A percentile compares a stretch with the other conserved stretches of the same genome.
Conservation (phyloP, 2,329 filamentous ascomycete species). For the Chrysosporium keratinophilum region DNA sequence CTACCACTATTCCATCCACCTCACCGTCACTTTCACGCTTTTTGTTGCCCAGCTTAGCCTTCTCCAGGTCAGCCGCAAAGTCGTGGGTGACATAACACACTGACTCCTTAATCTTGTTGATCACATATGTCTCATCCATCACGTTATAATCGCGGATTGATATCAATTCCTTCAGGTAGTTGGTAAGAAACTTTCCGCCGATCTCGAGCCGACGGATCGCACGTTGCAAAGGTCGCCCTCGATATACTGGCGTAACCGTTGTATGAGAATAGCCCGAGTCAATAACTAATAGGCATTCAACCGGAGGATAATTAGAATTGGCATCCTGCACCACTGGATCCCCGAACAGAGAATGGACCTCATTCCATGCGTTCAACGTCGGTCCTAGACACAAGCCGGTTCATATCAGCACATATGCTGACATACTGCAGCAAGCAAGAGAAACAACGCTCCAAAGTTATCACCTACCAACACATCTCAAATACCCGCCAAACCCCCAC, state of each 20-base stretch:
- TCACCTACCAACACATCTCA: conserved; percentile 57
- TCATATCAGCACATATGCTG: background rate
- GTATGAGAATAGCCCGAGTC: conserved; percentile 92
- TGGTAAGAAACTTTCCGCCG: conserved; percentile 86
- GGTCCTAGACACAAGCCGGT: conserved; percentile 45
- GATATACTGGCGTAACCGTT: conserved; percentile 74
- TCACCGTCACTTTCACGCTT: conserved; percentile 23
- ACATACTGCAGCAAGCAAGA: background rate
- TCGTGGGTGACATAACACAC: conserved; percentile 72
- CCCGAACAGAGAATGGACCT: conserved; percentile 59
- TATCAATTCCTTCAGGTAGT: conserved; percentile 79
- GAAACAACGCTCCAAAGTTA: background rate
- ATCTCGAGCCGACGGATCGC: conserved; percentile 78
- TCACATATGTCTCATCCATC: conserved; percentile 83
- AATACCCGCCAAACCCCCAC: conserved; percentile 83
- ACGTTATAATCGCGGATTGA: conserved; percentile 91
- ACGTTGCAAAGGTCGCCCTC: conserved; percentile 66
- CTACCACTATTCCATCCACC: conserved; percentile 54
- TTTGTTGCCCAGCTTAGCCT: conserved; percentile 68
- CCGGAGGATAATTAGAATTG: conserved; percentile 41
- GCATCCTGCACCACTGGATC: conserved; percentile 42
- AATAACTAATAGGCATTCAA: conserved; percentile 75
- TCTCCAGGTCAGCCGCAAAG: conserved; percentile 68
- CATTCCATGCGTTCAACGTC: conserved; percentile 70
- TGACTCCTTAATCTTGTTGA: conserved; percentile 91